Base-by-base conservation (phyloP, 345 rosid genomes). In the Citrus maxima region DNA sequence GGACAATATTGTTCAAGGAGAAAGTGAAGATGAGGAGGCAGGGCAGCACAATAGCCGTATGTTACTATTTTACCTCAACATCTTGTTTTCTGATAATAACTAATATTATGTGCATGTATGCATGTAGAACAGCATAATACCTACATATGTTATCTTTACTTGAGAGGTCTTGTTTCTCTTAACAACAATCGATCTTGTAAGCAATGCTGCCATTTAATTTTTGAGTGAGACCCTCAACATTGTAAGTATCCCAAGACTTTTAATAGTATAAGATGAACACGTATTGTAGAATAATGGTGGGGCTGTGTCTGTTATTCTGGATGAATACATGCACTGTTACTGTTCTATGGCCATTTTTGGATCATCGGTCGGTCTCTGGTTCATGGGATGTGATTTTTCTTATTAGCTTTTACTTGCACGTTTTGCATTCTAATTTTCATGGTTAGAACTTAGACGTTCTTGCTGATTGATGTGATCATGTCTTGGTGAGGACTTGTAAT, bases 1-100 rank as follows among this genome's bases (percentile, higher is more conserved):
- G 98, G 99, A 96, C 85, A 90, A 89, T 83, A 82, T 87, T 70
- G 88, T 80, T 82, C 93, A 88, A 76, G 95, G 80, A 80, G 95
- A 80, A 77, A 84, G 84, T 79, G 98, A 95, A 81, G 98, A 91
- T 59, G 94, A 87, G 79, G 90, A 87, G 76, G 88, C 78, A 80
- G 86, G 73, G 22, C 81, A 82, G 67, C 84, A 67, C 42, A 79
- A 80, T 72, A 13, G 85, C 35, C 10, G 97, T 92, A 85, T 56
- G 91, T 14, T 77, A 35, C 77, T 76, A 74, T 79, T 73, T 72
- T 59, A 32, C 65, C 70, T 71, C 18, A 32, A 37, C 55, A 35
- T 37, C 38, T 65, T 70, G 34, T 27, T 74, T 34, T 6, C 3
- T 22, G n/a, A 24, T 35, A 59, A 62, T 7, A 14, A 38, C 35